phyloP scores from a whole-genome alignment of 2,329 filamentous ascomycete species.

The Blastomyces percursus region DNA sequence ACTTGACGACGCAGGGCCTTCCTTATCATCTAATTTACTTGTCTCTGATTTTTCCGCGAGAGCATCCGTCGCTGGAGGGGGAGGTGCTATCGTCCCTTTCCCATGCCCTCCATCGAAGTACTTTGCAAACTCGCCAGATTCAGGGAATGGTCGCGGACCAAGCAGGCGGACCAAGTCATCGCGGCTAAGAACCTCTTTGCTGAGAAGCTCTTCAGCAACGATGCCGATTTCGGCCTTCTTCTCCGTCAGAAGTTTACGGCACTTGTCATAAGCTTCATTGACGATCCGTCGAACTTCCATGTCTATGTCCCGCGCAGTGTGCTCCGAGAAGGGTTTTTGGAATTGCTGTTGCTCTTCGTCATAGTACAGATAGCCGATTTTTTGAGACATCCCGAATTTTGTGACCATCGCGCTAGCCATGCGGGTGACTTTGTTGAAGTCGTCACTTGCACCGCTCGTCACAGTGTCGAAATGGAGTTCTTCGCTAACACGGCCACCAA shows the following conservation, averaged over 20 bases:
- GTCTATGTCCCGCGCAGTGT: conserved; percentile 87
- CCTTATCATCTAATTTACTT: neutral
- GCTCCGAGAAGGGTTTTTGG: conserved; percentile 91
- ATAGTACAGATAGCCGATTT: conserved; percentile 87
- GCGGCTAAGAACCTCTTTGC: conserved; percentile 79
- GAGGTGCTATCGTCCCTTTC: conserved; percentile 22
- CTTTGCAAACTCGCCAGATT: conserved; percentile 82
- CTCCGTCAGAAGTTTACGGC: conserved; percentile 66
- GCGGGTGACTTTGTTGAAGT: conserved; percentile 95
- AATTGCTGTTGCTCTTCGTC: conserved; percentile 70
- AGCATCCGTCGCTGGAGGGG: conserved; percentile 11
- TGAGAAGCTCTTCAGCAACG: conserved; percentile 83
- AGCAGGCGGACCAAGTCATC: conserved; percentile 88
- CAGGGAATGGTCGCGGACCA: conserved; percentile 72
- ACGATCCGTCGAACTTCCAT: conserved; percentile 83
- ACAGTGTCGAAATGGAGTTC: conserved; percentile 96
- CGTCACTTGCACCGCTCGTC: conserved; percentile 86
- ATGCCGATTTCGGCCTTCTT: conserved; percentile 84
- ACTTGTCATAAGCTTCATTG: conserved; percentile 84
- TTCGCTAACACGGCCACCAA: conserved; percentile 88
- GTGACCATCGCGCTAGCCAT: conserved; percentile 98
- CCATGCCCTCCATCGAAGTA: conserved; percentile 59
- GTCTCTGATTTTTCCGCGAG: conserved; percentile 1
- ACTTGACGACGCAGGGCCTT: conserved; percentile 1
- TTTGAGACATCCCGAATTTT: conserved; percentile 97